Evolutionary conservation across 1,284 basidiomycete genomes (phyloP).

Genomic region (Moesziomyces antarcticus): DNA sequence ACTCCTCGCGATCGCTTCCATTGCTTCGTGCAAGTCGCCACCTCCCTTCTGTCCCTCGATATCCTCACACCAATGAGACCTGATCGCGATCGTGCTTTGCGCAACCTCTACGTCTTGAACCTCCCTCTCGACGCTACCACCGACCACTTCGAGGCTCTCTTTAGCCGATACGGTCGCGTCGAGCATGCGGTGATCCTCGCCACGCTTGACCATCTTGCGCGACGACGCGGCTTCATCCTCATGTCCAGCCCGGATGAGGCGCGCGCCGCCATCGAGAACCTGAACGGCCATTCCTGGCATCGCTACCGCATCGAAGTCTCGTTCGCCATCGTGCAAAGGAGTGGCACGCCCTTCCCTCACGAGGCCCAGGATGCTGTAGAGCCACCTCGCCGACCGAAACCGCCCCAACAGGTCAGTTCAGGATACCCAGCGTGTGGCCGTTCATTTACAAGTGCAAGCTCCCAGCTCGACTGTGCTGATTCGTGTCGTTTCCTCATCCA

Average conservation of each 20-base stretch:
- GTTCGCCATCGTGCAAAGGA: conserved; percentile 65
- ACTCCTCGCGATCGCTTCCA: background rate
- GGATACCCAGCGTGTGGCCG: too few species aligned
- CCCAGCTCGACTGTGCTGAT: too few species aligned
- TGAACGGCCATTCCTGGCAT: conserved; percentile 62
- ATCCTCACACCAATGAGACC: conserved; percentile 10
- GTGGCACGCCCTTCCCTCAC: conserved; percentile 56
- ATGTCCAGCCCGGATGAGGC: conserved; percentile 60
- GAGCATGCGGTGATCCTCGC: conserved; percentile 66
- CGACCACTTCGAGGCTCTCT: conserved; percentile 57
- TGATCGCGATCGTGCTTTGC: conserved; percentile 34
- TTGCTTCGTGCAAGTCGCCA: background rate
- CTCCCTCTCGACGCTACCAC: conserved; percentile 64
- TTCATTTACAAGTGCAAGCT: too few species aligned
- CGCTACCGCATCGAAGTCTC: conserved; percentile 67
- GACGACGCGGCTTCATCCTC: conserved; percentile 66
- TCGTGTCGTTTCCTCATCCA: background rate
- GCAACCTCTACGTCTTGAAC: conserved; percentile 66
- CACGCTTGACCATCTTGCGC: conserved; percentile 65
- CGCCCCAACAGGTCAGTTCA: conserved; percentile 16
- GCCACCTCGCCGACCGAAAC: background rate
- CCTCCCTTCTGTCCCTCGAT: background rate
- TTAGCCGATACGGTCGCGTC: conserved; percentile 55
- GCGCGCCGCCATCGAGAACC: conserved; percentile 50
- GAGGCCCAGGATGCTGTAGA: conserved; percentile 2